Percentiles rank a stretch among this genome's conserved stretches.
Conservation (phyloP, 2,329 filamentous ascomycete species). For the Colletotrichum sp. region DNA sequence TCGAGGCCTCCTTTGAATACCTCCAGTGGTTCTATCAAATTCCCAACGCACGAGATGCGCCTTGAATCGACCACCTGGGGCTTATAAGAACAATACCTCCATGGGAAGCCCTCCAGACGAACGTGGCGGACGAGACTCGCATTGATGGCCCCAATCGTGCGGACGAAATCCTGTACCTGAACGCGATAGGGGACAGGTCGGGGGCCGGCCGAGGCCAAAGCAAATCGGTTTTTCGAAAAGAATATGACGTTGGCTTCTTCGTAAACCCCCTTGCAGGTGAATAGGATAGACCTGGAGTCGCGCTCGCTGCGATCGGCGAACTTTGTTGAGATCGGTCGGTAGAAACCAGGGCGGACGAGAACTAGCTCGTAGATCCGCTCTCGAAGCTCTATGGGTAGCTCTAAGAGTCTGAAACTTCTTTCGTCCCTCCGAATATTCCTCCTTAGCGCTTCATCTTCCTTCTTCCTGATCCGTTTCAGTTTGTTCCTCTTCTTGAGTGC, state of each 20-base stretch:
- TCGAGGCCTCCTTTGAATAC: not conserved
- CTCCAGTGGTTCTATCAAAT: not conserved
- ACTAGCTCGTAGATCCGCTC: not conserved
- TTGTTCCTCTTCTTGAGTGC: not conserved
- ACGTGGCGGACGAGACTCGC: not conserved
- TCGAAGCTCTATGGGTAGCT: not conserved
- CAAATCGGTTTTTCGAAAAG: not conserved
- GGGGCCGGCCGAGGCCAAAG: not conserved
- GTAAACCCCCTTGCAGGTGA: not conserved
- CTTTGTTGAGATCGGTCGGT: not conserved
- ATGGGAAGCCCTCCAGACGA: not conserved
- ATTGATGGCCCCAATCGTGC: not conserved
- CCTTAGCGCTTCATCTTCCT: not conserved
- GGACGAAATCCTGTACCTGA: not conserved
- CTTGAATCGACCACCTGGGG: rapidly evolving
- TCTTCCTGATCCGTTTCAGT: not conserved
- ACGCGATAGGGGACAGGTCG: not conserved
- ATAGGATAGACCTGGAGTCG: not conserved
- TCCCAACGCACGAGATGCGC: not conserved
- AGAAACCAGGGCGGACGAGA: not conserved
- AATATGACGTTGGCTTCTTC: not conserved
- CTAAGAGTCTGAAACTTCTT: not conserved
- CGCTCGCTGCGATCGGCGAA: not conserved
- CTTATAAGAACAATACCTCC: not conserved
- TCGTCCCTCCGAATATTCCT: not conserved